A percentile compares a stretch with the other conserved stretches of the same genome.
Evolutionary conservation across 129 eudicot species (phyloP).

Genomic region (Heracleum sosnowskyi): DNA sequence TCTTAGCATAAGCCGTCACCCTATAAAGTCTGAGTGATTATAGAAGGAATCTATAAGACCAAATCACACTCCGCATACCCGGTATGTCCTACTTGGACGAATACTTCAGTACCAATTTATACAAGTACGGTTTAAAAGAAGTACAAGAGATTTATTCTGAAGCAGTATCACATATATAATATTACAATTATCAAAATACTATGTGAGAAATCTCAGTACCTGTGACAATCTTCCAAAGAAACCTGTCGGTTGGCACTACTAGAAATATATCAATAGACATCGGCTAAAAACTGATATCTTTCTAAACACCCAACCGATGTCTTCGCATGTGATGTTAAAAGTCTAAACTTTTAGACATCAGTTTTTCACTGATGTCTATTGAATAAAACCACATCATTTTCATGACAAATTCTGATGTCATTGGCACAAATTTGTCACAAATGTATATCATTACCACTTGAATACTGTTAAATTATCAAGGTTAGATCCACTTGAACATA

Average conservation of each 20-base stretch:
- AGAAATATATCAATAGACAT: too few species aligned
- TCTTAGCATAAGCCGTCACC: constrained; percentile 78
- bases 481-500: too few species aligned
- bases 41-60: background rate
- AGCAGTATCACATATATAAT: background rate
- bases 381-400: too few species aligned
- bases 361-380: too few species aligned
- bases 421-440: too few species aligned
- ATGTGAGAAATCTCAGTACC: constrained; percentile 23
- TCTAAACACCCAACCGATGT: too few species aligned
- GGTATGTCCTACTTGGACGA: background rate
- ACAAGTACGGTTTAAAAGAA: background rate
- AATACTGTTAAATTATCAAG: too few species aligned
- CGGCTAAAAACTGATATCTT: too few species aligned
- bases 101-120: background rate
- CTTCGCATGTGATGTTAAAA: too few species aligned
- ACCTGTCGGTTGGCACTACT: constrained; percentile 63
- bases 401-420: too few species aligned
- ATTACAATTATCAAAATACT: background rate
- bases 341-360: too few species aligned
- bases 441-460: too few species aligned
- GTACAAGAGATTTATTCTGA: background rate
- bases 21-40: constrained; percentile 13
- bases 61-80: background rate
- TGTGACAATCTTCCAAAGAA: constrained; percentile 79